Conservation (phyloP, 441 rosid genomes). For the Adansonia gregorii region DNA sequence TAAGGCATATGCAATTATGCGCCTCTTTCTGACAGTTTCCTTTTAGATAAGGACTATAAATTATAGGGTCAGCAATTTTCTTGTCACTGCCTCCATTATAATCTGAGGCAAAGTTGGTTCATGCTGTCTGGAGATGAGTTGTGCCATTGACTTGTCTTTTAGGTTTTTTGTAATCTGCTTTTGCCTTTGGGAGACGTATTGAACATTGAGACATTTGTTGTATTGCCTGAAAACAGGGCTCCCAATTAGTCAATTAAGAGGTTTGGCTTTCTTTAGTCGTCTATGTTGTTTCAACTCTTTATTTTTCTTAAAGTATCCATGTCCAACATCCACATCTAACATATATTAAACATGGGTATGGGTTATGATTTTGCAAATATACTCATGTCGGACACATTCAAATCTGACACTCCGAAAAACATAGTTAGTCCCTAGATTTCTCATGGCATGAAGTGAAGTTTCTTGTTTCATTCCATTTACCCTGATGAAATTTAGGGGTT, state of each 20-base stretch:
- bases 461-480: background rate
- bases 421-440: background rate
- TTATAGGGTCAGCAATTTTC: background rate
- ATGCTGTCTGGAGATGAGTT: background rate
- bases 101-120: background rate
- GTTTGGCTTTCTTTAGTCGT: background rate
- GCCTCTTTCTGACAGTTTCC: background rate
- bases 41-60: background rate
- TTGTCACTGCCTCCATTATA: background rate
- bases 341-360: too few relatives aligned
- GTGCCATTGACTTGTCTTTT: background rate
- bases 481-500: background rate
- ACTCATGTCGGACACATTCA: too few relatives aligned
- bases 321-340: too few relatives aligned
- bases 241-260: background rate
- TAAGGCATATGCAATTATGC: background rate
- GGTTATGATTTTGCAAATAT: too few relatives aligned
- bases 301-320: too few relatives aligned
- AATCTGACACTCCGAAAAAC: too few relatives aligned
- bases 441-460: background rate
- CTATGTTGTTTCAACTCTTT: too few relatives aligned
- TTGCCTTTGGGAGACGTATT: background rate
- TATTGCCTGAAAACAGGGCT: background rate
- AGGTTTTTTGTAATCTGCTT: background rate
- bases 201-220: background rate